Evolutionary conservation across 345 rosid genomes (phyloP).

Genomic region (Aegle marmelos): DNA sequence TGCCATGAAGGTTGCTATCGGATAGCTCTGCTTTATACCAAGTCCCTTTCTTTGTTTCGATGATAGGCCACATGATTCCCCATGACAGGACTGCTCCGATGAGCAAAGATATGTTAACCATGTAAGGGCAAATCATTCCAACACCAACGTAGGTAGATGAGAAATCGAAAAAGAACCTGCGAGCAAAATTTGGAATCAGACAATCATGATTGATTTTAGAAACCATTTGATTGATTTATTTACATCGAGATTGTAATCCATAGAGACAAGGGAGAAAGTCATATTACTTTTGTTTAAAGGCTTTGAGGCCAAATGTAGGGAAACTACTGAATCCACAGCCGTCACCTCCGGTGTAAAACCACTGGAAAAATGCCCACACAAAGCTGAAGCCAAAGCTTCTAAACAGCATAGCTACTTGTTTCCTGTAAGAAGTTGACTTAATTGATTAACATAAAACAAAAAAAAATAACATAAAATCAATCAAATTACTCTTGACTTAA

Average conservation of each 20-base stretch:
- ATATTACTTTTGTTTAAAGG: constrained; percentile 46
- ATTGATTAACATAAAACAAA: neutral
- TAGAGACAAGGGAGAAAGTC: neutral
- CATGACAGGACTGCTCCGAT: constrained; percentile 80
- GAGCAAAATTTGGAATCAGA: neutral
- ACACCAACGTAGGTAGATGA: constrained; percentile 89
- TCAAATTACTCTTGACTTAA: neutral
- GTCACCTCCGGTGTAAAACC: constrained; percentile 58
- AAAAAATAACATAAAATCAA: neutral
- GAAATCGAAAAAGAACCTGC: constrained; percentile 88
- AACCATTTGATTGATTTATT: neutral
- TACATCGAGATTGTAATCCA: neutral
- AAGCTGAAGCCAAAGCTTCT: constrained; percentile 47
- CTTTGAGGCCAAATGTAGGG: constrained; percentile 78
- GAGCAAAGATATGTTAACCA: constrained; percentile 75
- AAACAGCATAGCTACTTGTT: constrained; percentile 51
- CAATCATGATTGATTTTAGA: neutral
- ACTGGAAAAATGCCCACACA: constrained; percentile 57
- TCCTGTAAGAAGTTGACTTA: constrained; percentile 23
- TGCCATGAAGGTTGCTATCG: constrained; percentile 61
- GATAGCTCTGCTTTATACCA: constrained; percentile 59
- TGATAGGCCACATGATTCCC: constrained; percentile 86
- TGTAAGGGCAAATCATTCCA: constrained; percentile 90
- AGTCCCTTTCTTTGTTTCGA: constrained; percentile 57
- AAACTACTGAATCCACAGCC: constrained; percentile 74